Evolutionary conservation across 2,329 filamentous ascomycete genomes (phyloP).

Genomic region (Fusarium clavum): DNA sequence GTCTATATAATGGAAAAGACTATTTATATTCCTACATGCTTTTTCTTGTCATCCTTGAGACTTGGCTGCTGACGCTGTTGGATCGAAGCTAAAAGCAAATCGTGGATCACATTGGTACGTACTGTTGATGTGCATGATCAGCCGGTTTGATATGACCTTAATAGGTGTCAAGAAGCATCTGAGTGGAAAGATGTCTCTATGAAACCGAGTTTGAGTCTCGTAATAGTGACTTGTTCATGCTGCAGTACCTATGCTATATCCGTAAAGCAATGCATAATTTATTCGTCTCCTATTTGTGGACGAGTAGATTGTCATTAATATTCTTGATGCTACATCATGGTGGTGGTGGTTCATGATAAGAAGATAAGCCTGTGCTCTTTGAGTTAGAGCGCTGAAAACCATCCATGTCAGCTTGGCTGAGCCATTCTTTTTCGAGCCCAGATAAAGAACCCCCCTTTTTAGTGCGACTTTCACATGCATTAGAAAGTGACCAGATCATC

Average conservation of each 20-base stretch:
- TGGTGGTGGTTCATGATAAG: constrained; percentile 24
- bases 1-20: constrained; percentile 36
- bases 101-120: constrained; percentile 4
- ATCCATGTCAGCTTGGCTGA: constrained; percentile 9
- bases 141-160: constrained; percentile 6
- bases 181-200: neutral
- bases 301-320: neutral
- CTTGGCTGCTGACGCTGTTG: neutral
- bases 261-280: neutral
- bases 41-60: neutral
- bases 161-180: constrained; percentile 11
- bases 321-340: constrained; percentile 7
- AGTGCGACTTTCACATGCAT: constrained; percentile 48
- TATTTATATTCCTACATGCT: constrained; percentile 1
- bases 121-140: constrained; percentile 21
- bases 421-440: neutral
- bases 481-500: constrained; percentile 48
- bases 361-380: constrained; percentile 33
- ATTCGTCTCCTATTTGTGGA: neutral
- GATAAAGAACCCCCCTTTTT: constrained; percentile 42
- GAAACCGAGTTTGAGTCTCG: neutral
- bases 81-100: neutral
- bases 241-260: neutral
- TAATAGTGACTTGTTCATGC: neutral
- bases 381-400: constrained; percentile 7